Conservation (phyloP, 805 yeast genomes). For the Sugiyamaella marilandica region DNA sequence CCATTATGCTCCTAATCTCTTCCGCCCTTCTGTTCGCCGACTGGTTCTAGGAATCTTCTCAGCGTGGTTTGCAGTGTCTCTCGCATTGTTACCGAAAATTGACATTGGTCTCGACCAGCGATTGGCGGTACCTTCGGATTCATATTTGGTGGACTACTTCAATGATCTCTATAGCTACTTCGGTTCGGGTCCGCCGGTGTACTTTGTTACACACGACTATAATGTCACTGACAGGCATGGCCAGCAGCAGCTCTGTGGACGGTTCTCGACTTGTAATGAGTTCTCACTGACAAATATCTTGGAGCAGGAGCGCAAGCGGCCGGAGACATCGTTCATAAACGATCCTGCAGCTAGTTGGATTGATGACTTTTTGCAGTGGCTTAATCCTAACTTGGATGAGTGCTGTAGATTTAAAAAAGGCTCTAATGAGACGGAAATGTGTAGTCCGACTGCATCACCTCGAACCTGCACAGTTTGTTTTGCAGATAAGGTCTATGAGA, state of each 20-base stretch:
- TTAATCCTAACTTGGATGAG: constrained; percentile 79
- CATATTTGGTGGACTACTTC: constrained; percentile 78
- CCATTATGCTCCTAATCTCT: constrained; percentile 55
- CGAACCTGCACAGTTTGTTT: constrained; percentile 73
- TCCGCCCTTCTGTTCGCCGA: constrained; percentile 44
- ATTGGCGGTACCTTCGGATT: constrained; percentile 76
- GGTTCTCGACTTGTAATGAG: constrained; percentile 78
- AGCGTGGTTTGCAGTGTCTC: constrained; percentile 61
- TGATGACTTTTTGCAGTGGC: constrained; percentile 82
- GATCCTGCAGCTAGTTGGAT: constrained; percentile 91
- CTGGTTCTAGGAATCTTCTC: constrained; percentile 51
- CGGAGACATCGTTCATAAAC: constrained; percentile 56
- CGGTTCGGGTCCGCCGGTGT: constrained; percentile 88
- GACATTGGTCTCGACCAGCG: constrained; percentile 85
- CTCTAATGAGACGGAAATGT: constrained; percentile 47
- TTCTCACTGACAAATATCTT: constrained; percentile 73
- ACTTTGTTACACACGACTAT: constrained; percentile 68
- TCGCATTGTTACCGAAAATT: constrained; percentile 64
- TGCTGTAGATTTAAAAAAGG: constrained; percentile 73
- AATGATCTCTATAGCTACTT: constrained; percentile 66
- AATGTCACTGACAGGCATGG: constrained; percentile 55
- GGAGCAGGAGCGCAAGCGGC: constrained; percentile 76
- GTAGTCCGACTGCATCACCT: constrained; percentile 62
- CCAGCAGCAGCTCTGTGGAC: constrained; percentile 80
- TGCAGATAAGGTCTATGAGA: constrained; percentile 57